Evolutionary conservation across 2,329 filamentous ascomycete genomes (phyloP).

Genomic region (Exutisphaerella laricina): DNA sequence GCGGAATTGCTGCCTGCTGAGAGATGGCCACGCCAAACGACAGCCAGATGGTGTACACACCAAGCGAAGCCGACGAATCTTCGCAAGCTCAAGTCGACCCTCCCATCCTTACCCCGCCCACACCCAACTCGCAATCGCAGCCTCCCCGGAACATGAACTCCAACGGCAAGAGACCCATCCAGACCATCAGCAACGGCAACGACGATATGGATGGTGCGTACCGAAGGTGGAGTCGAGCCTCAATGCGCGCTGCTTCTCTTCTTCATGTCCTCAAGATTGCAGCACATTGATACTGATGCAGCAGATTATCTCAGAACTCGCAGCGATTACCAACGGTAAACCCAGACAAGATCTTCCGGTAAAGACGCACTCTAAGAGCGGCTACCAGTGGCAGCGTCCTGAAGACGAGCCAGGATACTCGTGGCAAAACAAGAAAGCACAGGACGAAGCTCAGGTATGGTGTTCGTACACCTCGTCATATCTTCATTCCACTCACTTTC

Average conservation of each 20-base stretch:
- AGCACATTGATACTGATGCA: too few relatives aligned
- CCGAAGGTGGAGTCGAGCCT: too few relatives aligned
- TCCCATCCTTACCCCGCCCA: too few relatives aligned
- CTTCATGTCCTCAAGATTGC: too few relatives aligned
- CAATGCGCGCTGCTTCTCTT: too few relatives aligned
- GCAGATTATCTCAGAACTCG: slow-evolving; percentile 21
- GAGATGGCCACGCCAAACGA: too few relatives aligned
- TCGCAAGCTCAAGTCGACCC: too few relatives aligned
- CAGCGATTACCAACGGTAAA: slow-evolving; percentile 20
- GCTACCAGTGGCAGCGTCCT: slow-evolving; percentile 32
- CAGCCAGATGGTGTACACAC: too few relatives aligned
- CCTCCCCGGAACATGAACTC: slow-evolving; percentile 31
- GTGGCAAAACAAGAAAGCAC: slow-evolving; percentile 53
- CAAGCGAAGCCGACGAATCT: too few relatives aligned
- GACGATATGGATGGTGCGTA: slow-evolving; percentile 26
- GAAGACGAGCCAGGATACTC: slow-evolving; percentile 45
- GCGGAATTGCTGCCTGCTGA: too few relatives aligned
- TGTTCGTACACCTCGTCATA: neutral
- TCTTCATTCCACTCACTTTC: neutral
- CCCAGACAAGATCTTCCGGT: slow-evolving; percentile 18
- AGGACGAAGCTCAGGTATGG: slow-evolving; percentile 46
- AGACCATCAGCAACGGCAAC: slow-evolving; percentile 30
- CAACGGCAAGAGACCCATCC: slow-evolving; percentile 36
- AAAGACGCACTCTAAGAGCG: slow-evolving; percentile 27
- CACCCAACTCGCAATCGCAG: slow-evolving; percentile 19